Conservation (phyloP, 2,329 filamentous ascomycete genomes). For the Apiospora malaysiana region DNA sequence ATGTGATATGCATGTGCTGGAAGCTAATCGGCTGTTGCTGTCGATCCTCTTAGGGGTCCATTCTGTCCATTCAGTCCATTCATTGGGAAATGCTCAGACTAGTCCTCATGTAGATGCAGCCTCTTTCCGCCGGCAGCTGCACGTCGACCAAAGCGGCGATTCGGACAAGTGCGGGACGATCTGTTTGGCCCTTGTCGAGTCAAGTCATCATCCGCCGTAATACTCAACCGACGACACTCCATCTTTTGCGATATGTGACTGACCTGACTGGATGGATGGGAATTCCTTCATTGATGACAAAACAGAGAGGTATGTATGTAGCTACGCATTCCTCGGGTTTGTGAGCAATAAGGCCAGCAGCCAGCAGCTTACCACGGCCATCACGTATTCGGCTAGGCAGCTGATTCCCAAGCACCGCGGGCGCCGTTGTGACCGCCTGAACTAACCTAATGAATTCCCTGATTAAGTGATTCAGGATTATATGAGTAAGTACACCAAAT, state of each 20-base stretch:
- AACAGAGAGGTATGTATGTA: too few relatives aligned
- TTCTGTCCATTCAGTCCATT: too few relatives aligned
- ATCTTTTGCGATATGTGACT: conserved; percentile 6
- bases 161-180: not conserved
- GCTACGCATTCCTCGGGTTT: not conserved
- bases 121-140: not conserved
- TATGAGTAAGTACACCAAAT: not conserved
- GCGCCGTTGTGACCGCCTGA: conserved; percentile 1
- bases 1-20: conserved; percentile 12
- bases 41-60: conserved; percentile 6
- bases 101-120: not conserved
- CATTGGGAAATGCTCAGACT: not conserved
- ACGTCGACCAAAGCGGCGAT: conserved; percentile 1
- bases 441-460: conserved; percentile 5
- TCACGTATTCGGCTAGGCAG: conserved; percentile 15
- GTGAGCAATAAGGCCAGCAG: not conserved
- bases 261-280: not conserved
- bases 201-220: not conserved
- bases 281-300: not conserved
- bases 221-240: not conserved
- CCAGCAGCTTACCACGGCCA: not conserved
- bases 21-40: conserved; percentile 8
- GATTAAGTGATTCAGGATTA: not conserved
- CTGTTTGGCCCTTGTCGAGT: conserved; percentile 3
- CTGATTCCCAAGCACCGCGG: not conserved